These are phyloP conservation scores for Polychaeton citri DNA, from an alignment of 2,329 filamentous ascomycete genomes.

Conservation along the genomic window DNA sequence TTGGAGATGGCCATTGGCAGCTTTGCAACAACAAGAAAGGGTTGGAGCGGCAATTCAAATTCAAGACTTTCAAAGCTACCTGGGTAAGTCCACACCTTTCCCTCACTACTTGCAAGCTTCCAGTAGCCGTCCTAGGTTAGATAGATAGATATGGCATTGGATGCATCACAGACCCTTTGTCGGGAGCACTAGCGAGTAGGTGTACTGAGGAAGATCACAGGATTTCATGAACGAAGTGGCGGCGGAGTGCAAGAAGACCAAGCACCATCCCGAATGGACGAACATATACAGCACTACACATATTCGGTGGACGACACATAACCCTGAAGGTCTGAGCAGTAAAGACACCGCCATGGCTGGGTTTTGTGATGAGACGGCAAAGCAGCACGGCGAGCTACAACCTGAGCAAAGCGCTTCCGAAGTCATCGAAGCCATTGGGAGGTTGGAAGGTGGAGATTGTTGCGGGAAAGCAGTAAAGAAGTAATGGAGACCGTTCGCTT, in stretches of 20 bases:
- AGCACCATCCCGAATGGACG: constrained; percentile 66
- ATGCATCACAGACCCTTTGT: no score
- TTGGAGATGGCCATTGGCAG: constrained; percentile 12
- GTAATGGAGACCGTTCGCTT: no score
- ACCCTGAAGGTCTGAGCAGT: constrained; percentile 48
- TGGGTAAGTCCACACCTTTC: constrained; percentile 18
- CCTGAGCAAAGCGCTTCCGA: background rate
- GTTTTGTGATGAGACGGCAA: constrained; percentile 39
- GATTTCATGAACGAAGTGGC: constrained; percentile 65
- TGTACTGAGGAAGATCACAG: no score
- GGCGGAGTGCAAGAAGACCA: constrained; percentile 51
- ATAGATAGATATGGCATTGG: no score
- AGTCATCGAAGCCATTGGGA: background rate
- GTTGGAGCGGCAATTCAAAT: constrained; percentile 22
- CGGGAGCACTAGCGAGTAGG: no score
- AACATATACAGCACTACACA: constrained; percentile 62
- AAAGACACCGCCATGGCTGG: constrained; percentile 51
- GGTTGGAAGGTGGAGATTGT: background rate
- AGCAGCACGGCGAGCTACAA: background rate
- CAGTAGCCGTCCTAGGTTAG: no score
- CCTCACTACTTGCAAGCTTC: background rate
- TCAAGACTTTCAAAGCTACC: constrained; percentile 25
- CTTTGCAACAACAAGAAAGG: constrained; percentile 20
- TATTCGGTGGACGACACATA: constrained; percentile 63
- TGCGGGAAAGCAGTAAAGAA: background rate